Conservation (phyloP, 768 basidiomycete species). For the Tylopilus sp. region DNA sequence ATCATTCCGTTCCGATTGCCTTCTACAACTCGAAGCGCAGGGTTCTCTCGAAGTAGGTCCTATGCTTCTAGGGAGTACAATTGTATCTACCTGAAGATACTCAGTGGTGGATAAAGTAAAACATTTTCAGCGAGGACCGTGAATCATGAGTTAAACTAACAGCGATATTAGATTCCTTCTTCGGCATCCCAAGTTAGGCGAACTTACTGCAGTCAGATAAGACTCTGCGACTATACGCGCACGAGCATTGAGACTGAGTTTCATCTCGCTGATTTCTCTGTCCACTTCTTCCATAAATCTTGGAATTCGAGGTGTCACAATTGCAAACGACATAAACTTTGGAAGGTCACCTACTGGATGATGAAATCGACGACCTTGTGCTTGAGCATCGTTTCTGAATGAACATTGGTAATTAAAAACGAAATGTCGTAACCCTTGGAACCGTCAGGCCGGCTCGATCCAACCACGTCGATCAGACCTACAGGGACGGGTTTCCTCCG, state of each 20-base stretch:
- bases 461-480: conserved; percentile 27
- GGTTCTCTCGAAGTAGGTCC: conserved; percentile 1
- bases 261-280: conserved; percentile 99
- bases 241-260: conserved; percentile 91
- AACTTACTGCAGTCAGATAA: conserved; percentile 82
- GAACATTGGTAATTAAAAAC: conserved; percentile 95
- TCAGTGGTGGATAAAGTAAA: conserved; percentile 13
- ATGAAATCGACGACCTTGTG: conserved; percentile 99
- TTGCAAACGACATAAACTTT: background rate
- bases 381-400: conserved; percentile 98
- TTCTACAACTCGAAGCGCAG: conserved; percentile 15
- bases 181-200: background rate
- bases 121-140: background rate
- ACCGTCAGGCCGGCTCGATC: conserved; percentile 12
- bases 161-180: conserved; percentile 3
- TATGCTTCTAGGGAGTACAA: conserved; percentile 16
- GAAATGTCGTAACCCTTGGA: conserved; percentile 95
- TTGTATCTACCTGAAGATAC: conserved; percentile 16
- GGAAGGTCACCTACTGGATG: conserved; percentile 70
- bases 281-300: conserved; percentile 99
- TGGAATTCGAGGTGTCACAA: background rate
- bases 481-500: conserved; percentile 91
- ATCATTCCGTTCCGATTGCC: background rate
- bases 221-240: conserved; percentile 98
- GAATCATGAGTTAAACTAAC: conserved; percentile 27